Evolutionary conservation across 352 stramenopile genomes (phyloP).

Genomic region (Phytophthora idaei): DNA sequence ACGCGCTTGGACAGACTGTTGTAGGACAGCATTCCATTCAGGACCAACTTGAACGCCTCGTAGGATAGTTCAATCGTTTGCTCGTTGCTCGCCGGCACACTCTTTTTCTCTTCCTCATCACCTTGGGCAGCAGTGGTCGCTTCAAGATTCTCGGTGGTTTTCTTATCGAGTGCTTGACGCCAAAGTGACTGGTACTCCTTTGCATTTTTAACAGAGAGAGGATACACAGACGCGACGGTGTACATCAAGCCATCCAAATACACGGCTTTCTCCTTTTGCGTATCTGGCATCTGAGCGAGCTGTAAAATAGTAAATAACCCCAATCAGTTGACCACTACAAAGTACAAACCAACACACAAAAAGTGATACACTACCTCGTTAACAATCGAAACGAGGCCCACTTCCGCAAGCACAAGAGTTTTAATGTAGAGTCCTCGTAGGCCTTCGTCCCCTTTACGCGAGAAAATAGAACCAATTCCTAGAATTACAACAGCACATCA

Average conservation of each 20-base stretch:
- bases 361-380: constrained; percentile 44
- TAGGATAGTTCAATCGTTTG: constrained; percentile 30
- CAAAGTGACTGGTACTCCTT: constrained; percentile 57
- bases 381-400: constrained; percentile 50
- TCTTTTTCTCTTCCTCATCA: constrained; percentile 13
- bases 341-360: background rate
- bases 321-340: background rate
- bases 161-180: constrained; percentile 44
- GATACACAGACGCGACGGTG: constrained; percentile 49
- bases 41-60: constrained; percentile 45
- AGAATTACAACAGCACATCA: background rate
- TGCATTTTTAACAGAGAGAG: constrained; percentile 50
- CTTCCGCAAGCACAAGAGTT: constrained; percentile 51
- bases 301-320: constrained; percentile 16
- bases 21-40: constrained; percentile 52
- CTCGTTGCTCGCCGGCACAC: background rate
- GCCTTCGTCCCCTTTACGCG: constrained; percentile 49
- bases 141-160: background rate
- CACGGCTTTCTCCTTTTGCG: constrained; percentile 39
- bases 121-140: background rate
- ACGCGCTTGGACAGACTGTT: constrained; percentile 59
- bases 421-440: constrained; percentile 56
- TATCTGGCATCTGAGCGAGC: constrained; percentile 46
- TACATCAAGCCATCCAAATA: constrained; percentile 69
- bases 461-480: constrained; percentile 62